A percentile compares a stretch with the other conserved stretches of the same genome.
Evolutionary conservation across 768 basidiomycete genomes (phyloP).

Genomic region (Ramaria rubella): DNA sequence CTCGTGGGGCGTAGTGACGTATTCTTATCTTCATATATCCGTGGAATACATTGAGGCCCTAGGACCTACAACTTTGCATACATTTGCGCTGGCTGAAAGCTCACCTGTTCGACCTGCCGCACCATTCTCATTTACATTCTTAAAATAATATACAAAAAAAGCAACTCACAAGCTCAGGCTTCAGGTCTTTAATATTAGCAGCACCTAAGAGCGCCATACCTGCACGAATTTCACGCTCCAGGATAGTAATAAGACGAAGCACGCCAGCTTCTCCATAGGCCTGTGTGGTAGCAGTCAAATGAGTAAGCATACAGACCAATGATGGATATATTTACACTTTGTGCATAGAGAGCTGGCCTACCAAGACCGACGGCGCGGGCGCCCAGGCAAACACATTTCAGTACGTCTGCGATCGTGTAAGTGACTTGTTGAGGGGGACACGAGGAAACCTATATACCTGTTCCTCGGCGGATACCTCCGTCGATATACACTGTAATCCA

Average conservation of each 20-base stretch:
- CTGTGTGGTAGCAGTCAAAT: slow-evolving; percentile 28
- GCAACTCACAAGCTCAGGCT: slow-evolving; percentile 66
- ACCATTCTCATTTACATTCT: no score
- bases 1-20: background rate
- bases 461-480: slow-evolving; percentile 75
- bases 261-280: slow-evolving; percentile 73
- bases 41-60: background rate
- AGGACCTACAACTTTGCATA: slow-evolving; percentile 4
- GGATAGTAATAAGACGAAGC: slow-evolving; percentile 53
- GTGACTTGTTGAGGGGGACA: background rate
- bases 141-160: no score
- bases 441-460: slow-evolving; percentile 39
- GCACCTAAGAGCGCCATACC: slow-evolving; percentile 76
- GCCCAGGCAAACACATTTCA: slow-evolving; percentile 87
- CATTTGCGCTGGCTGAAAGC: slow-evolving; percentile 48
- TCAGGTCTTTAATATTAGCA: slow-evolving; percentile 53
- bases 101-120: slow-evolving; percentile 40
- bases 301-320: background rate
- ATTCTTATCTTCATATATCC: no score
- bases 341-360: slow-evolving; percentile 78
- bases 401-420: slow-evolving; percentile 45
- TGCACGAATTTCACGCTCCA: slow-evolving; percentile 71
- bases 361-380: slow-evolving; percentile 85
- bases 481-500: slow-evolving; percentile 71
- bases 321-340: slow-evolving; percentile 48